Percentiles rank a stretch among this genome's conserved stretches.
These are phyloP conservation scores for Penicillium italicum DNA, from an alignment of 2,329 filamentous ascomycete genomes.

Conservation along the genomic window DNA sequence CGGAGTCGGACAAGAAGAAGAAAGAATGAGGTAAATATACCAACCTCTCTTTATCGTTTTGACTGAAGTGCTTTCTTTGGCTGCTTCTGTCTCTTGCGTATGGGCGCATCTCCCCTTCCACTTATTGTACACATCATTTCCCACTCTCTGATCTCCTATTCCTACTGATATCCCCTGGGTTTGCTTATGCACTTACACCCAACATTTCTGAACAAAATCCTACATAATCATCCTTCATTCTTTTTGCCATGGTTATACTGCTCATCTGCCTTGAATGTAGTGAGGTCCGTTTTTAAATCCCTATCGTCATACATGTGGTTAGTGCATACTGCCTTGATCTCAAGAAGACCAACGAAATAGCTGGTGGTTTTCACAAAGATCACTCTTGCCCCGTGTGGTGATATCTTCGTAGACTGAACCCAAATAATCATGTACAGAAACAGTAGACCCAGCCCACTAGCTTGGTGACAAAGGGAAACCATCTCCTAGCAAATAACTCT, in stretches of 20 bases:
- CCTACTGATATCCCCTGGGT: conserved; percentile 5
- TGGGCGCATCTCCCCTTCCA: conserved; percentile 1
- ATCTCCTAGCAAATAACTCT: neutral
- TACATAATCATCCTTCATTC: neutral
- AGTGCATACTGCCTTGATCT: neutral
- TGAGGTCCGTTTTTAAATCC: neutral
- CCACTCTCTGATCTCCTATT: neutral
- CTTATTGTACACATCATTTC: conserved; percentile 14
- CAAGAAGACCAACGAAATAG: neutral
- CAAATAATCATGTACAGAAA: too few relatives aligned
- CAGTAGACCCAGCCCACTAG: neutral
- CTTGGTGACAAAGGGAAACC: neutral
- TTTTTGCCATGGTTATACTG: too few relatives aligned
- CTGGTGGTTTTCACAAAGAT: neutral
- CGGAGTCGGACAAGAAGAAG: conserved; percentile 18
- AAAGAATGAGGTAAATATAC: conserved; percentile 14
- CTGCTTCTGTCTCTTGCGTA: neutral
- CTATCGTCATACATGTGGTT: neutral
- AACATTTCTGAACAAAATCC: neutral
- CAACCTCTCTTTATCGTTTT: neutral
- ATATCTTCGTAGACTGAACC: neutral
- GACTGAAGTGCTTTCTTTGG: neutral
- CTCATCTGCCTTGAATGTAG: neutral
- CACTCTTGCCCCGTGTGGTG: neutral
- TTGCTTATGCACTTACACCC: neutral